Evolutionary conservation across 495 filamentous ascomycete genomes (phyloP), one percentile per base, ranked within the genome.

Genomic region (Parachaetomium inaequale): DNA sequence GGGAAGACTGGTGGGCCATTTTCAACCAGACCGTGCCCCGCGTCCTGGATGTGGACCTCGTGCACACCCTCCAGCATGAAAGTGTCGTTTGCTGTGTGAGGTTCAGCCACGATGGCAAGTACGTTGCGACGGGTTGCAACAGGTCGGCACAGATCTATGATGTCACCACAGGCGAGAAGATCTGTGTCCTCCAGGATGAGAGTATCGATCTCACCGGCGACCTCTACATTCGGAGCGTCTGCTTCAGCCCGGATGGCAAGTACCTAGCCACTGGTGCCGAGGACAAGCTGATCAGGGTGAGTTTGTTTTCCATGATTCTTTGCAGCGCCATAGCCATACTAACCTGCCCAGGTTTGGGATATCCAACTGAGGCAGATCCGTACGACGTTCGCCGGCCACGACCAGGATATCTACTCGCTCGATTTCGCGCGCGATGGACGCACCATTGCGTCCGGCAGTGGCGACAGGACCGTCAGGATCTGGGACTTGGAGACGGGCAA

Each of bases 361-460:
- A 95, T 96, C 65, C 79, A 79, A 52, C 78, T 76, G 28, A 82
- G 88, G 54, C 85, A 82, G 8, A 96, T 96, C 71, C 87, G 88
- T 61, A 86, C 91, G 63, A 91, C 88, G 4, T 94, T 96, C 75
- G 75, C 81, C 32, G 91, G 91, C 23, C 91, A 96, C 72, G 91
- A 96, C 74, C 91, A 96, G 72, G 91, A 95, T 62, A 96, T 96
- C 63, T 95, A 96, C 72, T 93, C 90, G n/a, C 80, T 96, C 11
- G 91, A 96, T 66, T 96, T 94, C 66, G 88, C 91, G 25, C 84
- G 90, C 28, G 92, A 94, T 65, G 91, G 91, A 10, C 88, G 88
- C 46, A 90, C 89, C 61, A 95, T 96, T 66, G 91, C 91, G 14
- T 96, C 91, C 32, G 91, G 91, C 28, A 91, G 88, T 74, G 91